Evolutionary conservation across 1,284 basidiomycete genomes (phyloP).

Genomic region (Sporisorium exsertum): DNA sequence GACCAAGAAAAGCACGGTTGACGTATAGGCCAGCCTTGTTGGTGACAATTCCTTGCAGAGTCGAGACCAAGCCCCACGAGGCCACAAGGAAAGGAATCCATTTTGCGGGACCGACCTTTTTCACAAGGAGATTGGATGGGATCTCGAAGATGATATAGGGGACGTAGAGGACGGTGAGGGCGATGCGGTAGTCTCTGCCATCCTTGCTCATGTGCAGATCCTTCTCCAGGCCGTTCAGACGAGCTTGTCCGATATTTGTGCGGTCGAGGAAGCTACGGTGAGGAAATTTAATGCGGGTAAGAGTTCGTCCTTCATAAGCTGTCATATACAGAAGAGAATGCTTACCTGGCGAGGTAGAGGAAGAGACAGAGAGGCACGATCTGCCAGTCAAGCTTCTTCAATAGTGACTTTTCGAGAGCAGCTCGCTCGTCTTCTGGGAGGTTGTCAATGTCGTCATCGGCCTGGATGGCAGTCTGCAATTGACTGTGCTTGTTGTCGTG

Average conservation of each 20-base stretch:
- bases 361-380: slow-evolving; percentile 56
- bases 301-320: no score
- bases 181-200: slow-evolving; percentile 51
- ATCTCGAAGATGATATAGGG: slow-evolving; percentile 67
- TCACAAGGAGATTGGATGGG: slow-evolving; percentile 59
- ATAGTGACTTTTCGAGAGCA: slow-evolving; percentile 43
- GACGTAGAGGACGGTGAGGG: slow-evolving; percentile 60
- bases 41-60: slow-evolving; percentile 57
- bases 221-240: slow-evolving; percentile 48
- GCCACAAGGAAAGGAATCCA: slow-evolving; percentile 61
- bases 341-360: slow-evolving; percentile 54
- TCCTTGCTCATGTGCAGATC: slow-evolving; percentile 41
- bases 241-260: slow-evolving; percentile 60
- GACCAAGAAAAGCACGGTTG: slow-evolving; percentile 61
- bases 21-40: slow-evolving; percentile 58
- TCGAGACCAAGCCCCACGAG: slow-evolving; percentile 58
- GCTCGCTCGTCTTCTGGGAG: slow-evolving; percentile 27
- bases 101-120: slow-evolving; percentile 53
- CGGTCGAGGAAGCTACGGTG: slow-evolving; percentile 57
- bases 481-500: slow-evolving; percentile 28
- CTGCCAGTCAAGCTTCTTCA: slow-evolving; percentile 62
- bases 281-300: no score
- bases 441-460: slow-evolving; percentile 32
- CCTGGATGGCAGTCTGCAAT: slow-evolving; percentile 6
- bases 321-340: no score